These are phyloP conservation scores for Cnidoscolus chayamansa DNA, from an alignment of 441 rosid genomes.

Conservation along the genomic window DNA sequence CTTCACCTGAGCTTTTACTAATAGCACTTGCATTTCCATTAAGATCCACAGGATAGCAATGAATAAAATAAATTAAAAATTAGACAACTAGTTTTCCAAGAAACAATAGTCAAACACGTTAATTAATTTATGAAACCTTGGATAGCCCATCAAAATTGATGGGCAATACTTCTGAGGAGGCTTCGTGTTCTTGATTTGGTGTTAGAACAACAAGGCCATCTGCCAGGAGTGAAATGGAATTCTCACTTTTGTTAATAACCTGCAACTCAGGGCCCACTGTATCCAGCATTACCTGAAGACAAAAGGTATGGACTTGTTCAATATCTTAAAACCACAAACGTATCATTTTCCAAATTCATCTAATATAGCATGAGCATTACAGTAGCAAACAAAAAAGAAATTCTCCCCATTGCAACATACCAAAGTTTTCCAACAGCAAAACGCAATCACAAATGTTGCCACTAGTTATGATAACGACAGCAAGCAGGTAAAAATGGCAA, in stretches of 20 bases:
- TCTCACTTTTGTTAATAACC: conserved; percentile 75
- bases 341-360: no score
- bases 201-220: conserved; percentile 73
- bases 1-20: no score
- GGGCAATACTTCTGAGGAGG: conserved; percentile 76
- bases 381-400: not conserved
- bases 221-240: conserved; percentile 63
- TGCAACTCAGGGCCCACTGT: conserved; percentile 89
- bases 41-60: not conserved
- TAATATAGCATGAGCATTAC: not conserved
- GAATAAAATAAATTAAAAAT: not conserved
- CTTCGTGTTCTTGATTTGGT: conserved; percentile 69
- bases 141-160: conserved; percentile 84
- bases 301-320: not conserved
- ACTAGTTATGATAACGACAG: not conserved
- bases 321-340: no score
- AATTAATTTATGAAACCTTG: conserved; percentile 42
- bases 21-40: not conserved
- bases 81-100: not conserved
- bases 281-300: conserved; percentile 86
- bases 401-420: not conserved
- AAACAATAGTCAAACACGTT: not conserved
- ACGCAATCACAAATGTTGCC: not conserved
- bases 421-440: not conserved
- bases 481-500: not conserved